Evolutionary conservation across 805 yeast genomes (phyloP).

Genomic region (Hanseniaspora pseudoguilliermondii): DNA sequence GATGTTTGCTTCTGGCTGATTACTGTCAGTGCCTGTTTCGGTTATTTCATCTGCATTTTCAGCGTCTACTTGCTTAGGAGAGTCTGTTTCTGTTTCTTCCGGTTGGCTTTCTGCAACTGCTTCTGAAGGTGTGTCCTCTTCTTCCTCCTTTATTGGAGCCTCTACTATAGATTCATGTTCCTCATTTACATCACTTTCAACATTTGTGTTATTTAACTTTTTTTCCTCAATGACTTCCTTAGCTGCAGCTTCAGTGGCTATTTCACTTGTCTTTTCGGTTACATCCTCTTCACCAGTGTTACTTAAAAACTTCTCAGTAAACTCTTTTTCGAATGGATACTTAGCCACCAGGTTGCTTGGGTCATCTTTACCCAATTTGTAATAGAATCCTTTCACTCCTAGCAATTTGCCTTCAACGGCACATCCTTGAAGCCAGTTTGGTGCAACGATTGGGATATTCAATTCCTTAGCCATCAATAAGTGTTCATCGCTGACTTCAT

Average conservation of each 20-base stretch:
- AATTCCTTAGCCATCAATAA: conserved; percentile 66
- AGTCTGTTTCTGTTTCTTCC: conserved; percentile 16
- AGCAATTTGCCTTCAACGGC: conserved; percentile 77
- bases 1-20: neutral
- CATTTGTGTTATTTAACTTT: neutral
- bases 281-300: neutral
- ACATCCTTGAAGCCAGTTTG: conserved; percentile 95
- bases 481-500: conserved; percentile 32
- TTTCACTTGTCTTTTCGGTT: conserved; percentile 12
- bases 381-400: conserved; percentile 79
- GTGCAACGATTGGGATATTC: conserved; percentile 87
- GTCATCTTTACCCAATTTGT: conserved; percentile 11
- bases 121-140: conserved; percentile 11
- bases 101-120: conserved; percentile 15
- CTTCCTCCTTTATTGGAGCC: conserved; percentile 6
- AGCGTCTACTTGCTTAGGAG: conserved; percentile 12
- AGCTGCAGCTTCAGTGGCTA: conserved; percentile 9
- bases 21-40: neutral
- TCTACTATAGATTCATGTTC: too few species aligned
- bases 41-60: conserved; percentile 14
- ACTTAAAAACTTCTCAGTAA: neutral
- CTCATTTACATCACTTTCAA: too few species aligned
- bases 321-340: neutral
- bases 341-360: neutral
- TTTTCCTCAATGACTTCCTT: conserved; percentile 17